Base-by-base conservation (phyloP, 2,329 filamentous ascomycete species). In the Monosporascus cannonballus region DNA sequence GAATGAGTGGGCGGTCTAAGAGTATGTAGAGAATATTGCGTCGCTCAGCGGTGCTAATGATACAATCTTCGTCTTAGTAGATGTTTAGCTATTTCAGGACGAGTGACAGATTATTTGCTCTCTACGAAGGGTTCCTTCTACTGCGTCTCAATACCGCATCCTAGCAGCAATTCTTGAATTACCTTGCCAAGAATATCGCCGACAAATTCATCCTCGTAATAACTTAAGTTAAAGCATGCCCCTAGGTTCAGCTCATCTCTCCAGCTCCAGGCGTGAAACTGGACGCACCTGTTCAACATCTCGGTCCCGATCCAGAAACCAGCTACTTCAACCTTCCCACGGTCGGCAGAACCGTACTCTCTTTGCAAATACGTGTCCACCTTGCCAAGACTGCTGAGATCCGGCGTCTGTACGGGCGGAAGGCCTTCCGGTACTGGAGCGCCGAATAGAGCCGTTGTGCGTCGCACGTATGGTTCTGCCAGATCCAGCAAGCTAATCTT, bases 231-330 rank as follows among this genome's bases (percentile, higher is more conserved):
- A n/a, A 52, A 52, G 44, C 37, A 48, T 18, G 45, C 50, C 34
- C 50, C 45, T n/a, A 48, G 34, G 3, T 30, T 30, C 2, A 52
- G 8, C 22, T 52, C 50, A 22, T 48, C 46, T 20, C 45, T 25
- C 50, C 50, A 53, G 44, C 51, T 48, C 51, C 48, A 53, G 2
- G 44, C 45, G n/a, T 53, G 51, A n/a, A 53, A 53, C n/a, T 53
- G 51, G 8, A 53, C 36, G 47, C 51, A 42, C 42, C 51, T 50
- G 18, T 47, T 47, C 8, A 53, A 11, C 36, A 41, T 50, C 42
- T 53, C 51, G 18, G 51, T 53, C 18, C 42, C 48, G 27, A 53
- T 20, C 51, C 48, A 50, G 18, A 53, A 18, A 44, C 50, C 36
- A 18, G 34, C 25, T 22, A 48, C 48, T 17, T 48, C 48, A 18